phyloP scores from a whole-genome alignment of 768 basidiomycete species.

The Pisolithus albus region DNA sequence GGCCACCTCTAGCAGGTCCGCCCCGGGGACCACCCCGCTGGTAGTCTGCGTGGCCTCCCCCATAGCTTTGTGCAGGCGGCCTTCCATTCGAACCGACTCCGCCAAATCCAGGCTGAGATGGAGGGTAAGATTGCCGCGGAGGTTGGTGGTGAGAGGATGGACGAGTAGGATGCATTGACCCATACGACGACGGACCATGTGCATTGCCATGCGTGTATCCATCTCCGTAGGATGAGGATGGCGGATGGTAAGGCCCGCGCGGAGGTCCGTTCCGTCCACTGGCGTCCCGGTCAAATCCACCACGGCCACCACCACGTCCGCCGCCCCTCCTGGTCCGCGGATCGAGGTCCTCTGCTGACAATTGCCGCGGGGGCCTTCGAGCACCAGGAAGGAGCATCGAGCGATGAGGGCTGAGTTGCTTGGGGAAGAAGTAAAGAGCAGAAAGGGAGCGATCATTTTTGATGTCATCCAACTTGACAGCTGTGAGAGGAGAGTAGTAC shows the following conservation, averaged over 20 bases:
- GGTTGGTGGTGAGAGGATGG: slow-evolving; percentile 15
- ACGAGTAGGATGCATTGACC: slow-evolving; percentile 1
- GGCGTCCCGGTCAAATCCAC: slow-evolving; percentile 33
- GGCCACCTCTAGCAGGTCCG: slow-evolving; percentile 8
- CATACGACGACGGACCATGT: slow-evolving; percentile 14
- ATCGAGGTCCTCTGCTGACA: slow-evolving; percentile 65
- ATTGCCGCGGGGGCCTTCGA: slow-evolving; percentile 47
- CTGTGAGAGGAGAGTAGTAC: slow-evolving; percentile 66
- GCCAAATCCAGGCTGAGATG: slow-evolving; percentile 22
- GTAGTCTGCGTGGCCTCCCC: slow-evolving; percentile 22
- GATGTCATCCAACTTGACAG: slow-evolving; percentile 66
- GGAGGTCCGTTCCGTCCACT: slow-evolving; percentile 27
- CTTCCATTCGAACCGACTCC: slow-evolving; percentile 28
- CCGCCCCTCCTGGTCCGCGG: slow-evolving; percentile 50
- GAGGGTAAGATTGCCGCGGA: slow-evolving; percentile 15
- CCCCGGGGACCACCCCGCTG: slow-evolving; percentile 24
- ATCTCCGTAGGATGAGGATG: slow-evolving; percentile 4
- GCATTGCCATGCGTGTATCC: slow-evolving; percentile 12
- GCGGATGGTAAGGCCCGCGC: slow-evolving; percentile 10
- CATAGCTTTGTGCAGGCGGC: slow-evolving; percentile 26
- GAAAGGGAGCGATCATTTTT: slow-evolving; percentile 83
- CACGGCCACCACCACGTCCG: slow-evolving; percentile 45
- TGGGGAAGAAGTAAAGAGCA: slow-evolving; percentile 83
- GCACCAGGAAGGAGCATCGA: slow-evolving; percentile 77
- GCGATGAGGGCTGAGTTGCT: slow-evolving; percentile 77